These are phyloP conservation scores for Metschnikowia picachoensis DNA, from an alignment of 805 yeast species.

Conservation along the genomic window DNA sequence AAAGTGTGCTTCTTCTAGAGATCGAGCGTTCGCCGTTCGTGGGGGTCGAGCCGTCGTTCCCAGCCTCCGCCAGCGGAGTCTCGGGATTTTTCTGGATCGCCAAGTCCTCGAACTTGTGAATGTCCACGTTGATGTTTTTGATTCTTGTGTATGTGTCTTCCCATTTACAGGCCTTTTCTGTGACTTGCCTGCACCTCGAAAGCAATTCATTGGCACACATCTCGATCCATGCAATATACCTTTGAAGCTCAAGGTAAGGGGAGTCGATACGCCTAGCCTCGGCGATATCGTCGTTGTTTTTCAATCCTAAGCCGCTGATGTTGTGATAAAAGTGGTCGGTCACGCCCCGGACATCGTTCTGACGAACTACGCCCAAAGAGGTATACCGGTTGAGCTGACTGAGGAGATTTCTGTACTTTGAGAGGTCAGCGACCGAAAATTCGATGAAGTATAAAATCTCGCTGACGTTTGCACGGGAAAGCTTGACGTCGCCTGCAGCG, in stretches of 20 bases:
- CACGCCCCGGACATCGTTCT: constrained; percentile 27
- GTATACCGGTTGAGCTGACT: constrained; percentile 36
- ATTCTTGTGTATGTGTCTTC: constrained; percentile 26
- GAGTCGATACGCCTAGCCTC: constrained; percentile 3
- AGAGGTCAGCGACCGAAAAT: constrained; percentile 44
- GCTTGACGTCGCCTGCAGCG: constrained; percentile 24
- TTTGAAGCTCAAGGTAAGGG: constrained; percentile 6
- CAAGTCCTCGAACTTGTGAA: constrained; percentile 26
- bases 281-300: neutral
- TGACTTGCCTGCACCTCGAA: constrained; percentile 20
- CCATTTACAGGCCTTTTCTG: constrained; percentile 30
- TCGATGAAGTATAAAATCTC: constrained; percentile 48
- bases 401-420: constrained; percentile 24
- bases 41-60: neutral
- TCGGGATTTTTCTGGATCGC: constrained; percentile 1
- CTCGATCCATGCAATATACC: constrained; percentile 21
- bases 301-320: neutral
- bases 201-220: constrained; percentile 22
- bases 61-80: neutral
- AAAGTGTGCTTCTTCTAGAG: constrained; percentile 6
- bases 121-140: constrained; percentile 25
- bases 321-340: constrained; percentile 16
- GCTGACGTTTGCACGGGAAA: constrained; percentile 21
- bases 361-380: constrained; percentile 31
- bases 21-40: neutral